Evolutionary conservation across 345 rosid species (phyloP), one percentile per base, ranked within the genome.

Genomic region (Carallia pectinifolia): DNA sequence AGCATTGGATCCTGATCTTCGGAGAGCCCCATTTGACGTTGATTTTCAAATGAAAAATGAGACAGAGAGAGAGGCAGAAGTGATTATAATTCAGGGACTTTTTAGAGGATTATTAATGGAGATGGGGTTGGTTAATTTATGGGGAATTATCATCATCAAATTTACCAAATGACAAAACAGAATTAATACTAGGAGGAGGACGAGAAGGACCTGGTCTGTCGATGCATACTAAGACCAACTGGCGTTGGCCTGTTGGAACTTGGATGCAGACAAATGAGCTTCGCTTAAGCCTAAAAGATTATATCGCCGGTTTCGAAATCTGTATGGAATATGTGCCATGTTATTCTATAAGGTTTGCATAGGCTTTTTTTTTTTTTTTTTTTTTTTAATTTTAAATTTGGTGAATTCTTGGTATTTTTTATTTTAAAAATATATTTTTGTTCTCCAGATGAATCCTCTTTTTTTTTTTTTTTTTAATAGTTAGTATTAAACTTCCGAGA

Each of bases 161-260:
- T 40, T 23, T 40, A 40, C 48, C 48, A 40, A 9, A 40, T 40
- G 48, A 40, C 48, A 40, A 2, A 10, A 10, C 48, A 9, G 4
- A 40, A 23, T 23, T 23, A 23, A 40, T 40, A 40, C 40, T 1
- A 1, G 58, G 67, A 34, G 38, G 69, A 77, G 56, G 50, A 62
- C 53, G 15, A 56, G 48, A 60, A 38, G 56, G 80, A 72, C 56
- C 18, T 61, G 65, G 70, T 69, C 74, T 70, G 23, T 23, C 81
- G 84, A 82, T 80, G 37, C 55, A 59, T 68, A 60, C 79, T 71
- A 80, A 40, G 80, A 73, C 66, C 76, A 73, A 76, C 71, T 77
- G 79, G 78, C 82, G 53, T 71, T 37, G 8, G 39, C 69, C 7
- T 44, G 13, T 58, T 44, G 59, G 47, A 72, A 75, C 23, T 23